Evolutionary conservation across 129 eudicot genomes (phyloP).

Genomic region (Chrysanthemum makinoi): DNA sequence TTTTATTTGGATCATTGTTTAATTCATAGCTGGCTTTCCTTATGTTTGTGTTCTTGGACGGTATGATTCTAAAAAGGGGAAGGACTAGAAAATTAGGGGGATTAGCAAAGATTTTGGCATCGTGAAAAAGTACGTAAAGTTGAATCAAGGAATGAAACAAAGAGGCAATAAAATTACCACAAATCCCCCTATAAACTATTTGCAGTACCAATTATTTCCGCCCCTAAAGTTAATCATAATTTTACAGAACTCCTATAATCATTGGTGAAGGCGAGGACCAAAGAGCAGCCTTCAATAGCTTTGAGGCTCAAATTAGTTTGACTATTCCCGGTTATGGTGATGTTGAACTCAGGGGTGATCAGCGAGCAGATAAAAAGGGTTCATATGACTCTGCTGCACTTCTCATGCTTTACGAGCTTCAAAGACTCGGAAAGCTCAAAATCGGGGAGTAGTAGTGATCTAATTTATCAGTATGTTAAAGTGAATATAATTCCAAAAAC

Average conservation of each 20-base stretch:
- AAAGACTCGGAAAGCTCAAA: slow-evolving; percentile 42
- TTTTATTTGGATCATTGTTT: too few relatives aligned
- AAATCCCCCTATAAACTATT: too few relatives aligned
- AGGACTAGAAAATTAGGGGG: too few relatives aligned
- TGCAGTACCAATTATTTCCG: too few relatives aligned
- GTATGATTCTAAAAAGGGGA: neutral
- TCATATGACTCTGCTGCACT: slow-evolving; percentile 81
- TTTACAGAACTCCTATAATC: slow-evolving; percentile 51
- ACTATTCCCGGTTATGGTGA: slow-evolving; percentile 59
- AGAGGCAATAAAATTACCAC: too few relatives aligned
- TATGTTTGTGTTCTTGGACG: too few relatives aligned
- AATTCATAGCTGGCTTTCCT: too few relatives aligned
- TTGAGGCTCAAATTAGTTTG: slow-evolving; percentile 49
- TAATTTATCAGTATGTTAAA: neutral
- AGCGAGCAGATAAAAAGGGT: slow-evolving; percentile 78
- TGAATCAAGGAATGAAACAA: too few relatives aligned
- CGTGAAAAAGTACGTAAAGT: too few relatives aligned
- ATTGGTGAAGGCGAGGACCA: slow-evolving; percentile 52
- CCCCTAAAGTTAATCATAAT: slow-evolving; percentile 1
- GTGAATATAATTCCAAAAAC: neutral
- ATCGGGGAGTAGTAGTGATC: slow-evolving; percentile 25
- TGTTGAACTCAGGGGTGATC: slow-evolving; percentile 55
- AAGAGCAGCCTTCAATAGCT: slow-evolving; percentile 55
- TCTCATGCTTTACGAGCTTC: slow-evolving; percentile 61
- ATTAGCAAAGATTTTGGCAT: too few relatives aligned